These are phyloP conservation scores for Ceratobasidium sp. DNA, from an alignment of 1,284 basidiomycete genomes.

Conservation along the genomic window DNA sequence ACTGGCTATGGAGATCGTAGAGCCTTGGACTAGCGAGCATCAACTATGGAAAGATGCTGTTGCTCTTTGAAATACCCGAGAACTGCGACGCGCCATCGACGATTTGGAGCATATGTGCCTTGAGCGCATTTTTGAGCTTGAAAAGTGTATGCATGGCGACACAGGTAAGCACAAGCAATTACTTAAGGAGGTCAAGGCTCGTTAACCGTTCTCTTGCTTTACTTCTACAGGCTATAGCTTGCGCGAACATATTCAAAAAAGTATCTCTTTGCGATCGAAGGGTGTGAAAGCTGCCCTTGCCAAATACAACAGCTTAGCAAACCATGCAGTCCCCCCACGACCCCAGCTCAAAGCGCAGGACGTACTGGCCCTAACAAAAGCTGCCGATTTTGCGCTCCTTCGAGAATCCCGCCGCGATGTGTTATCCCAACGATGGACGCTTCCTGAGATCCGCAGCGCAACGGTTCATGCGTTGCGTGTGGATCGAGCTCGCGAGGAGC, in stretches of 20 bases:
- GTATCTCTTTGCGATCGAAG: slow-evolving; percentile 49
- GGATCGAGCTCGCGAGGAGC: slow-evolving; percentile 47
- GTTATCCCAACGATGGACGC: slow-evolving; percentile 45
- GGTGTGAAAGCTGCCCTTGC: slow-evolving; percentile 51
- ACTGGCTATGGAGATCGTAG: neutral
- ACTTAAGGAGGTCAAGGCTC: too few relatives aligned
- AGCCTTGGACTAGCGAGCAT: neutral
- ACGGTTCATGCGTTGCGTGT: slow-evolving; percentile 35
- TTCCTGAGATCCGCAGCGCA: slow-evolving; percentile 42
- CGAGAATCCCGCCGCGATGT: slow-evolving; percentile 48
- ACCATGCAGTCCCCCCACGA: neutral
- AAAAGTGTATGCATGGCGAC: neutral
- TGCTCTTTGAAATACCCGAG: neutral
- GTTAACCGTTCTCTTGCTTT: too few relatives aligned
- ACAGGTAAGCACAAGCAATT: neutral
- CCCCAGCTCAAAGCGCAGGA: slow-evolving; percentile 45
- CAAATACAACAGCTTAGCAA: slow-evolving; percentile 51
- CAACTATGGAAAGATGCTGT: neutral
- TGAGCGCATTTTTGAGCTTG: neutral
- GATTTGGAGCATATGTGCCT: neutral
- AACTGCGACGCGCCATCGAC: slow-evolving; percentile 10
- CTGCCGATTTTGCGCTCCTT: slow-evolving; percentile 49
- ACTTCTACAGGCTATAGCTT: slow-evolving; percentile 53
- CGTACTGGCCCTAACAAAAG: slow-evolving; percentile 33
- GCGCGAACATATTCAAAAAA: slow-evolving; percentile 53